Conservation (phyloP, 192 early-diverging fungal genomes). For the Coemansia sp. region DNA sequence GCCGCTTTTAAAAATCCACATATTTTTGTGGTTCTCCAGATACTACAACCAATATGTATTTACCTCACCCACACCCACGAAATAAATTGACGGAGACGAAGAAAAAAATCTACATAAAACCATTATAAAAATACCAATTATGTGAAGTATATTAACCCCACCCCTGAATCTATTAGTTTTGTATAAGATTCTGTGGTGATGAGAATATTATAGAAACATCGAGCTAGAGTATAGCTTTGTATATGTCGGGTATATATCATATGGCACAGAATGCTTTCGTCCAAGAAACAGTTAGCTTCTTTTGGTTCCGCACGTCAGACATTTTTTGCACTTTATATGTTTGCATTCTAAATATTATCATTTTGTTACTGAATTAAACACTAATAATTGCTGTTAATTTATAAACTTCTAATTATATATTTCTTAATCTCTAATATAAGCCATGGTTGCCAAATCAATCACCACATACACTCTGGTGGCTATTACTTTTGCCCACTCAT, state of each 20-base stretch:
- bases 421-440: too few relatives aligned
- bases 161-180: too few relatives aligned
- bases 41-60: neutral
- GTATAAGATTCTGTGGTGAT: too few relatives aligned
- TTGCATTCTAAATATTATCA: neutral
- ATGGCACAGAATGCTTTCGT: too few relatives aligned
- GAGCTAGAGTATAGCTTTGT: too few relatives aligned
- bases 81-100: too few relatives aligned
- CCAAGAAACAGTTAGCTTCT: too few relatives aligned
- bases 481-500: conserved; percentile 25
- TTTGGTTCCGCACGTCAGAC: too few relatives aligned
- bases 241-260: too few relatives aligned
- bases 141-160: neutral
- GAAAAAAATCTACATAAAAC: neutral
- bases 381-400: neutral
- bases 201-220: too few relatives aligned
- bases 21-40: neutral
- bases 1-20: neutral
- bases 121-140: neutral
- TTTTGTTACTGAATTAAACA: neutral
- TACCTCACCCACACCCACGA: neutral
- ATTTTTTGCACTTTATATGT: too few relatives aligned
- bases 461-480: conserved; percentile 38
- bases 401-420: neutral
- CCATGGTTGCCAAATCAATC: conserved; percentile 29